A percentile compares a stretch with the other conserved stretches of the same genome.
These are phyloP conservation scores for Apiospora rasikravindrae DNA, from an alignment of 2,329 filamentous ascomycete species.

Conservation along the genomic window DNA sequence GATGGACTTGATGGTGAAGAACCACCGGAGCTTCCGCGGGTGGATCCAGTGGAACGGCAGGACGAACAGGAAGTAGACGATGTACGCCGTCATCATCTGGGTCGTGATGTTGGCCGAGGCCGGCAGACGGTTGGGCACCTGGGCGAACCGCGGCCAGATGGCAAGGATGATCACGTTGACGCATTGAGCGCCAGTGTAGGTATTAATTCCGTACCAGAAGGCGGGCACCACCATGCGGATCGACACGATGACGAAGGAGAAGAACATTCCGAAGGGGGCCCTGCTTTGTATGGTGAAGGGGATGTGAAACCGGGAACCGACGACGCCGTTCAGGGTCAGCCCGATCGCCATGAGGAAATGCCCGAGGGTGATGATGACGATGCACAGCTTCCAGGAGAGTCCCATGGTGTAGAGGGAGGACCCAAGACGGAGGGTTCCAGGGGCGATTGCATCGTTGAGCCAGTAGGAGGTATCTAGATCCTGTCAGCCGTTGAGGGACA, in stretches of 20 bases:
- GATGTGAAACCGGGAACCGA: not conserved
- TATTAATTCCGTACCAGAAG: not conserved
- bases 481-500: not conserved
- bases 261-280: not conserved
- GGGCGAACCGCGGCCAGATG: not conserved
- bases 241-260: not conserved
- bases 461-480: not conserved
- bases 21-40: not conserved
- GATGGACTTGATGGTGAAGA: not conserved
- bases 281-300: not conserved
- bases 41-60: slow-evolving; percentile 16
- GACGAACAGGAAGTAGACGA: not conserved
- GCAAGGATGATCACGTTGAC: not conserved
- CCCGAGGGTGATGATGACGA: not conserved
- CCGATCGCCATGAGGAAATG: not conserved
- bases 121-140: not conserved
- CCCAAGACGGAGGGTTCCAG: not conserved
- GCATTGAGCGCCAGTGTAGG: not conserved
- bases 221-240: not conserved
- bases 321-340: not conserved
- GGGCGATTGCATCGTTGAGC: not conserved
- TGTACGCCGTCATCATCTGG: not conserved
- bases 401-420: not conserved
- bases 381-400: not conserved
- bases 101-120: not conserved